Conservation (phyloP, 805 yeast genomes). For the Lachancea thermotolerans region DNA sequence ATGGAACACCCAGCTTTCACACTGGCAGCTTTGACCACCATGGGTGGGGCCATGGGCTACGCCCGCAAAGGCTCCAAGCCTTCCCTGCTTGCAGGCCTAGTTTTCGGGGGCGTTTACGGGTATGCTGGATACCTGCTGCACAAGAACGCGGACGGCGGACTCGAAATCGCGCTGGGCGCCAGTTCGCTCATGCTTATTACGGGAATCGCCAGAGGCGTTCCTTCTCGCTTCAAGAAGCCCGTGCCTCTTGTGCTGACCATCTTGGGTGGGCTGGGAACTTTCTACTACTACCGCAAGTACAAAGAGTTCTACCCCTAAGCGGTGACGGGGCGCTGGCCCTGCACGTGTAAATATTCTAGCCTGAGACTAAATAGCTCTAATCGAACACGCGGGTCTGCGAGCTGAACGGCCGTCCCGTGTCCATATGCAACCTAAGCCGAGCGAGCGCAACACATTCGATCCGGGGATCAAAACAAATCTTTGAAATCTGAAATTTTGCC, state of each 20-base stretch:
- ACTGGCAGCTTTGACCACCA: slow-evolving; percentile 57
- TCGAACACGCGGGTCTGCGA: no score
- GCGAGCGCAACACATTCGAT: no score
- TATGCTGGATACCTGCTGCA: slow-evolving; percentile 67
- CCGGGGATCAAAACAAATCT: no score
- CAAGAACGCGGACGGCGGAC: slow-evolving; percentile 69
- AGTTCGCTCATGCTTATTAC: slow-evolving; percentile 61
- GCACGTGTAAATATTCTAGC: no score
- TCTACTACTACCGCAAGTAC: slow-evolving; percentile 61
- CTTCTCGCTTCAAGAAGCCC: slow-evolving; percentile 57
- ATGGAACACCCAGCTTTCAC: slow-evolving; percentile 77
- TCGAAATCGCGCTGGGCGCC: slow-evolving; percentile 71
- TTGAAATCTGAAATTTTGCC: no score
- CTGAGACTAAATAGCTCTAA: no score
- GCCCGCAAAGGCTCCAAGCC: slow-evolving; percentile 67
- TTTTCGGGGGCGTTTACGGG: slow-evolving; percentile 55
- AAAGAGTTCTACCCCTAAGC: slow-evolving; percentile 51
- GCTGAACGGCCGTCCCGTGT: no score
- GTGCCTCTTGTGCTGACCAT: slow-evolving; percentile 61
- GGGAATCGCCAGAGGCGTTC: slow-evolving; percentile 63
- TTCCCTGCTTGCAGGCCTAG: slow-evolving; percentile 69
- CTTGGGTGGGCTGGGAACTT: slow-evolving; percentile 57
- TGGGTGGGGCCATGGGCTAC: slow-evolving; percentile 70
- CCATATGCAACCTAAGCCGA: no score
- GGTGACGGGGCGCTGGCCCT: neutral